Base-by-base conservation (phyloP, 768 basidiomycete species). In the Psilocybe azurescens region DNA sequence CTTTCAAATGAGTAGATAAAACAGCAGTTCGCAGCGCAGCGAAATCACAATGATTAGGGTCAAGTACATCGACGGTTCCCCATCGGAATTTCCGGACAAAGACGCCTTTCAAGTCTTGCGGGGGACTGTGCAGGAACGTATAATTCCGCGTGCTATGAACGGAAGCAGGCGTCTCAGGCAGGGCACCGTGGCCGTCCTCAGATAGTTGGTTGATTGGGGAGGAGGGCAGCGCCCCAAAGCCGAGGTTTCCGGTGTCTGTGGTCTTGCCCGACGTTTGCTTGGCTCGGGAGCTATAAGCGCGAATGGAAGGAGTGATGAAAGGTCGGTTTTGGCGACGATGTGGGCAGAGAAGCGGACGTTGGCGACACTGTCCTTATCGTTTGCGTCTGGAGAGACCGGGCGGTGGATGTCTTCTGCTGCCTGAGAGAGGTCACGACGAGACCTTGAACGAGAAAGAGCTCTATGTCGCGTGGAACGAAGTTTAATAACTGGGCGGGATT, bases 31-130 rank as follows among this genome's bases (percentile, higher is more conserved):
- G 85, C 73, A 97, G 77, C 63, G 91, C 88, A 41, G 90, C 84
- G 73, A 94, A 95, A 75, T 97, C 95, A 67, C 92, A 95, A 65
- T 97, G 94, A 30, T 81, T 82, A 56, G 94, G 92, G 74, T 93
- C 82, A 53, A 95, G 84, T 58, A 95, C 93, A 74, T 95, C 91
- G 61, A 96, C 83, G 49, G 84, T 90, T 38, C 95, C 95, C 95
- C 95, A 97, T 67, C 93, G 79, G 73, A 90, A 96, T 71, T 85
- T 88, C 64, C 94, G 79, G 36, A 86, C 80, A 71, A 94, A 94
- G 58, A 90, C 81, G 53, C 93, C 91, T 75, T 83, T 85, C 71
- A 93, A 75, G 71, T 88, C 84, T 20, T 87, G 86, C 24, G 89
- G 90, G 24, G 86, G 86, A 36, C 79, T 78, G n/a, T 81, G 73